Evolutionary conservation across 495 filamentous ascomycete species (phyloP).

Genomic region (Aspergillus homomorphus): DNA sequence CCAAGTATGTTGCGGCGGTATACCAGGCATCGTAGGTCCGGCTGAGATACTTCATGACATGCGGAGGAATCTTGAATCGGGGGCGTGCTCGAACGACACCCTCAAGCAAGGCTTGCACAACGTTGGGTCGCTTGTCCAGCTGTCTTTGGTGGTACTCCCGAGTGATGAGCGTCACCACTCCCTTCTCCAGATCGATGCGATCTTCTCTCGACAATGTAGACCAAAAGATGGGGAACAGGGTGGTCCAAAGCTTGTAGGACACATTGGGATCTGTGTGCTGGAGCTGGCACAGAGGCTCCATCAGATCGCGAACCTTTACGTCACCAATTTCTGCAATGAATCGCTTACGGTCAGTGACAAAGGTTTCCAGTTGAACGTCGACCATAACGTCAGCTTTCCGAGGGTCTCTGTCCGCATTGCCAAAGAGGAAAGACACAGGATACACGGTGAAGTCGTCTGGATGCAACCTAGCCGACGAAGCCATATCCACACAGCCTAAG

Average conservation of each 20-base stretch:
- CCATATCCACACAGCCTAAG: constrained; percentile 86
- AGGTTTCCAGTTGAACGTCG: constrained; percentile 75
- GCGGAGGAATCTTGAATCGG: constrained; percentile 85
- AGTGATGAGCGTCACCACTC: constrained; percentile 78
- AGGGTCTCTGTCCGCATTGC: constrained; percentile 61
- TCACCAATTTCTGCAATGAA: constrained; percentile 81
- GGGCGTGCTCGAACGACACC: constrained; percentile 78
- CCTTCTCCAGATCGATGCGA: constrained; percentile 84
- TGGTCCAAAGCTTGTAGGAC: constrained; percentile 84
- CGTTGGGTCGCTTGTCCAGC: constrained; percentile 90
- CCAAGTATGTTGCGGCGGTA: constrained; percentile 76
- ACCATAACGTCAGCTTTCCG: constrained; percentile 70
- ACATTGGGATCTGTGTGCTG: constrained; percentile 83
- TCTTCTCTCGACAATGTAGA: constrained; percentile 83
- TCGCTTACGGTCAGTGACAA: constrained; percentile 73
- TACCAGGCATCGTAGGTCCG: constrained; percentile 96
- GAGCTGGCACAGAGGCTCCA: constrained; percentile 89
- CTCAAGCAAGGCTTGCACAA: constrained; percentile 84
- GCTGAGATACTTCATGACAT: constrained; percentile 90
- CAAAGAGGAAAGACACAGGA: constrained; percentile 64
- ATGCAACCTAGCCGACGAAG: constrained; percentile 68
- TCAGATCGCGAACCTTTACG: constrained; percentile 77
- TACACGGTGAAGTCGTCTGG: constrained; percentile 77
- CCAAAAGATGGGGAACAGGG: constrained; percentile 91
- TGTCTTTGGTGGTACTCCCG: constrained; percentile 95